Conservation (phyloP, 2,329 filamentous ascomycete genomes). For the Elsinoe ampelina region DNA sequence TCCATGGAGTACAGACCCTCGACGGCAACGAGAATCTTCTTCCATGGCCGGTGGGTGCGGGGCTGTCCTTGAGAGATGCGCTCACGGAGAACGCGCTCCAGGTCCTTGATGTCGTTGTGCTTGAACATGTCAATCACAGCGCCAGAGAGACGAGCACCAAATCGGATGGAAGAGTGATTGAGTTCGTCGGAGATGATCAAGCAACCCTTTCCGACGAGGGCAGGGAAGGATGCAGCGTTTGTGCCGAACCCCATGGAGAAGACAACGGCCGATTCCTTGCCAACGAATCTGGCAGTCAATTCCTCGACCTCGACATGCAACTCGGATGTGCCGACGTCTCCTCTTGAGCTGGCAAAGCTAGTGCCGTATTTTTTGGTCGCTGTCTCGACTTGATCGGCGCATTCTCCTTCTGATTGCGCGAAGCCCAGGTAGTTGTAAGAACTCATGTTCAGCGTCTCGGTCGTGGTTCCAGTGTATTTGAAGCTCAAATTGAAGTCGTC, state of each 20-base stretch:
- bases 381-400: slow-evolving; percentile 85
- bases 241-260: slow-evolving; percentile 99
- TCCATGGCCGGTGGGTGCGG: slow-evolving; percentile 97
- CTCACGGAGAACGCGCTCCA: slow-evolving; percentile 80
- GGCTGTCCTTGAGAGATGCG: slow-evolving; percentile 94
- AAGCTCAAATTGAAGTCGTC: slow-evolving; percentile 89
- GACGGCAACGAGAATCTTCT: slow-evolving; percentile 94
- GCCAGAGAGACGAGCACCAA: slow-evolving; percentile 85
- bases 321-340: slow-evolving; percentile 79
- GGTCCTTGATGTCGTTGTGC: slow-evolving; percentile 87
- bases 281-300: slow-evolving; percentile 81
- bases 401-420: slow-evolving; percentile 92
- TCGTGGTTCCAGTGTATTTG: slow-evolving; percentile 78
- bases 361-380: slow-evolving; percentile 78
- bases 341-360: slow-evolving; percentile 68
- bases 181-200: slow-evolving; percentile 94
- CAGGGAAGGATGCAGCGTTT: slow-evolving; percentile 86
- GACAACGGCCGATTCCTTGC: slow-evolving; percentile 89
- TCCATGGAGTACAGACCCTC: slow-evolving; percentile 99
- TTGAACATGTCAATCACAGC: slow-evolving; percentile 95
- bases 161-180: slow-evolving; percentile 95
- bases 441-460: slow-evolving; percentile 95
- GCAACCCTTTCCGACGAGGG: slow-evolving; percentile 83
- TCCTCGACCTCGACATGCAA: slow-evolving; percentile 82
- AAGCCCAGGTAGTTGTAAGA: slow-evolving; percentile 99